Percentiles rank a stretch among this genome's conserved stretches.
Conservation (phyloP, 2,329 filamentous ascomycete species). For the Epichloe amarillans region DNA sequence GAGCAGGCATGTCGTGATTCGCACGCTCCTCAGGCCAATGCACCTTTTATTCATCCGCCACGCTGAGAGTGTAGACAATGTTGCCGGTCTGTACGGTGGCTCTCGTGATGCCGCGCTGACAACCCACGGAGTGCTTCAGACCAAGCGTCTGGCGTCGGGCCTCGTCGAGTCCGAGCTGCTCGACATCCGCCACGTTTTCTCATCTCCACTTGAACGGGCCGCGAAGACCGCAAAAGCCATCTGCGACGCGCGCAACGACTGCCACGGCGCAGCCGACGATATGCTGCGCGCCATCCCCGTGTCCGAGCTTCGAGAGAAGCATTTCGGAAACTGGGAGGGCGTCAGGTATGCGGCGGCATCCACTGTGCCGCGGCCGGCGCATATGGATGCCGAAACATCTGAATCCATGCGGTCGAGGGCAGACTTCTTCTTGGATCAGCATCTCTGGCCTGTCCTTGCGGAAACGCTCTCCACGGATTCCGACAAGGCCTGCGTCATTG, state of each 20-base stretch:
- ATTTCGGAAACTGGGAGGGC: slow-evolving; percentile 62
- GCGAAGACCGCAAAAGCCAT: slow-evolving; percentile 57
- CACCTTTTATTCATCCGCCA: slow-evolving; percentile 66
- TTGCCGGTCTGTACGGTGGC: slow-evolving; percentile 66
- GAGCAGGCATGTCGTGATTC: not conserved
- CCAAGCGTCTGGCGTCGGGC: slow-evolving; percentile 54
- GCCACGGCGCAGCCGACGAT: not conserved
- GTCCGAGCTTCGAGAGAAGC: slow-evolving; percentile 51
- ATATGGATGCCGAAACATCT: slow-evolving; percentile 48
- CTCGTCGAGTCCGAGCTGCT: slow-evolving; percentile 27
- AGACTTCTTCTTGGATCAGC: slow-evolving; percentile 50
- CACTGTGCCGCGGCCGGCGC: slow-evolving; percentile 16
- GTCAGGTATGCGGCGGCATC: slow-evolving; percentile 33
- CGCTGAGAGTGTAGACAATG: slow-evolving; percentile 84
- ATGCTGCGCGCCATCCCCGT: slow-evolving; percentile 12
- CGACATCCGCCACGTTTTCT: slow-evolving; percentile 52
- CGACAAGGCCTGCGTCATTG: slow-evolving; percentile 40
- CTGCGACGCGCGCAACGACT: slow-evolving; percentile 36
- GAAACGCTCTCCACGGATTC: slow-evolving; percentile 1
- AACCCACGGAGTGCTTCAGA: slow-evolving; percentile 68
- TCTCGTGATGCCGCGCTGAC: slow-evolving; percentile 70
- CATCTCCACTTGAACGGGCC: slow-evolving; percentile 67
- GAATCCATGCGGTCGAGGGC: slow-evolving; percentile 52
- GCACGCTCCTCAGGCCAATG: slow-evolving; percentile 12
- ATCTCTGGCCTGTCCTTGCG: slow-evolving; percentile 41